Evolutionary conservation across 306 rosid genomes (phyloP), one percentile per base, ranked within the genome.

Genomic region (Quercus rubra): DNA sequence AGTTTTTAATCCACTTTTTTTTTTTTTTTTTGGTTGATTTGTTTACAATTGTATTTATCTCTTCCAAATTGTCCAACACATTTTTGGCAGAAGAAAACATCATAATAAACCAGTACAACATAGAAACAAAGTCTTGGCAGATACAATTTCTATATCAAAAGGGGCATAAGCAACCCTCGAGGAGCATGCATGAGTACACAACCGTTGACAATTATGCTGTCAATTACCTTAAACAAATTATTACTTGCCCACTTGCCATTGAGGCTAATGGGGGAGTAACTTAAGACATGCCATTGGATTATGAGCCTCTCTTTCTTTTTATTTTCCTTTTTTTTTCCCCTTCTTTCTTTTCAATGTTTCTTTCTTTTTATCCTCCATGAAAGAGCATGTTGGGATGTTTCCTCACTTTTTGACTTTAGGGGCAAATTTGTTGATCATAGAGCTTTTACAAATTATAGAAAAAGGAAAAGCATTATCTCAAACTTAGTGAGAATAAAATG

Each of bases 381-480:
- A 84, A 68, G 78, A 84, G 77, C 92, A 87, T 85, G 87, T 68
- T 85, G 81, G 78, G 82, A 71, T 82, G 87, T 86, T 84, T 88
- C 61, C 58, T 71, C 17, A 59, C 83, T 82, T 91, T 92, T 92
- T 92, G 91, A 89, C 92, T 89, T 89, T 82, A 78, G 89, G 62
- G 89, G 84, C 90, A 73, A 83, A 87, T 76, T 85, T 77, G 89
- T 79, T 83, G 86, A 88, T 88, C 88, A 84, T 90, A 74, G 86
- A 83, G 81, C 87, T 90, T 84, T 83, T 41, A 78, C 88, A 78
- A 81, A 52, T 73, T 80, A 79, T 69, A 74, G 79, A 73, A 79
- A 85, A 83, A 64, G 78, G 74, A 86, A 72, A 86, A 73, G 83
- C 86, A 67, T 38, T 72, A 78, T 73, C 79, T 84, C 80, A 82